These are phyloP conservation scores for Dunaliella primolecta DNA, from an alignment of 139 green algal genomes.

Conservation along the genomic window DNA sequence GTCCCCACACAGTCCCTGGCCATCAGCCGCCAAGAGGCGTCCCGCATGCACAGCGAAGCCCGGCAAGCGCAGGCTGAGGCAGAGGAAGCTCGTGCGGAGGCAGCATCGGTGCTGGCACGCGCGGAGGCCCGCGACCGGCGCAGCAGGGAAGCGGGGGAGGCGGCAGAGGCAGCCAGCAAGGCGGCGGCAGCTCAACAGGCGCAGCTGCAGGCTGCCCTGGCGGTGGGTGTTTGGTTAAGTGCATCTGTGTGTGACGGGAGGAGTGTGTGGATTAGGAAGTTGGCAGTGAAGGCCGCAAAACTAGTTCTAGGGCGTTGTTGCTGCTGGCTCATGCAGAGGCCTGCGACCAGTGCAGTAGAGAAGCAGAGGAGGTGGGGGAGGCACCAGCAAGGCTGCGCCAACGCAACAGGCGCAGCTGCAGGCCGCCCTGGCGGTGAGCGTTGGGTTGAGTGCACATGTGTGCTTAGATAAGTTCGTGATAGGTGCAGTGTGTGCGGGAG, in stretches of 20 bases:
- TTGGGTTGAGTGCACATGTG: neutral
- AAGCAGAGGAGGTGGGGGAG: neutral
- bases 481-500: no score
- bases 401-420: slow-evolving; percentile 1
- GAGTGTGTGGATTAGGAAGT: no score
- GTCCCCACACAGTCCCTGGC: neutral
- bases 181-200: neutral
- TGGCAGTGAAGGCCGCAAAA: no score
- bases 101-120: neutral
- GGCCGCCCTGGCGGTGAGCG: neutral
- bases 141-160: neutral
- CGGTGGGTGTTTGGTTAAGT: neutral
- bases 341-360: neutral
- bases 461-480: no score
- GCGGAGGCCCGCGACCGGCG: neutral
- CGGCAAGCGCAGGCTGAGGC: neutral
- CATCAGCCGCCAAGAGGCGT: neutral
- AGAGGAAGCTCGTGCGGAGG: neutral
- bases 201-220: slow-evolving; percentile 1
- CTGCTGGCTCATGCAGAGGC: neutral
- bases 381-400: neutral
- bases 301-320: neutral
- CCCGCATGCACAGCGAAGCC: neutral
- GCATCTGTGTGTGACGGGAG: neutral
- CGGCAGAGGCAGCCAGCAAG: neutral